Percentiles rank a stretch among this genome's conserved stretches.
phyloP scores from a whole-genome alignment of 108 stramenopile genomes.

The Poteriospumella lacustris region DNA sequence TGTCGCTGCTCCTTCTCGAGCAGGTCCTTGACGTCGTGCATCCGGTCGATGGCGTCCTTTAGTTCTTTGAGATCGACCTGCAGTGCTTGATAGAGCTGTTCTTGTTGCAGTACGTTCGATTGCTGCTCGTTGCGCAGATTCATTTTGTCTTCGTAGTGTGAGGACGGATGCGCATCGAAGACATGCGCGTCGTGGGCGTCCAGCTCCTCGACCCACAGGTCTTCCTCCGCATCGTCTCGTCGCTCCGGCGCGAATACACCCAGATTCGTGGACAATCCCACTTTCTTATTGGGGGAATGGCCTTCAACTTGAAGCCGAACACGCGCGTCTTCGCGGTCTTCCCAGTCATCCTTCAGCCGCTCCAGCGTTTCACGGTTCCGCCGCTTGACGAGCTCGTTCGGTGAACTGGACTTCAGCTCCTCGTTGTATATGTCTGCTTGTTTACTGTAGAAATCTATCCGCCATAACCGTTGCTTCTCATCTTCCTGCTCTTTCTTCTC shows the following conservation, averaged over 20 bases:
- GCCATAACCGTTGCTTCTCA: slow-evolving; percentile 2
- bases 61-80: not conserved
- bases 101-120: not conserved
- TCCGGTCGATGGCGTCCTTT: not conserved
- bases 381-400: not conserved
- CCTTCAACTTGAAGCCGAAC: not conserved
- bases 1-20: slow-evolving; percentile 1
- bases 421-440: not conserved
- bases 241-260: slow-evolving; percentile 3
- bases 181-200: not conserved
- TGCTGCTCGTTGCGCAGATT: not conserved
- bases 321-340: not conserved
- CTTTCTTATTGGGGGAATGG: not conserved
- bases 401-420: not conserved
- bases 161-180: not conserved
- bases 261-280: not conserved
- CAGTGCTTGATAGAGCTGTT: slow-evolving; percentile 22
- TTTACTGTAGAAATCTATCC: not conserved
- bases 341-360: slow-evolving; percentile 1
- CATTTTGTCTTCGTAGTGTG: slow-evolving; percentile 15
- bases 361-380: not conserved
- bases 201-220: not conserved
- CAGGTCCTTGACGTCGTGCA: not conserved
- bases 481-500: not conserved
- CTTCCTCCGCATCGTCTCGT: not conserved